phyloP scores from a whole-genome alignment of 1,284 basidiomycete species.

The Coriolopsis trogii region DNA sequence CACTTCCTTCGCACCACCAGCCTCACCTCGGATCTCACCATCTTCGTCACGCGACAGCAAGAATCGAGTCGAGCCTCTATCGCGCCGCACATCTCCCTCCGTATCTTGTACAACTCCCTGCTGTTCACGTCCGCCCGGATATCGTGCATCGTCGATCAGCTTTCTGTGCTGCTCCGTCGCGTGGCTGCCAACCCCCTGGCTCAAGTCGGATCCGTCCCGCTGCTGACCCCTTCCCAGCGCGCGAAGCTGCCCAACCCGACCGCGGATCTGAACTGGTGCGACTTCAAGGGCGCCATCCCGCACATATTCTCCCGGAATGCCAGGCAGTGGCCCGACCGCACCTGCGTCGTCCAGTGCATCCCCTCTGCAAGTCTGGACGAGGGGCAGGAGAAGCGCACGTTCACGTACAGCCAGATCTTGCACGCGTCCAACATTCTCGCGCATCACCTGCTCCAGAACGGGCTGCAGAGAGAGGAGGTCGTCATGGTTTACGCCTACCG shows the following conservation, averaged over 20 bases:
- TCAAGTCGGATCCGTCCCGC: slow-evolving; percentile 75
- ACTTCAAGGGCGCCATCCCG: slow-evolving; percentile 95
- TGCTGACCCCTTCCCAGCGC: slow-evolving; percentile 79
- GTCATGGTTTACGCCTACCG: slow-evolving; percentile 99
- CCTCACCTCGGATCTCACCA: slow-evolving; percentile 89
- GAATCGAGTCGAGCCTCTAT: slow-evolving; percentile 73
- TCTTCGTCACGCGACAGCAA: slow-evolving; percentile 73
- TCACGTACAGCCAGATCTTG: slow-evolving; percentile 84
- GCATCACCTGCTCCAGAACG: slow-evolving; percentile 86
- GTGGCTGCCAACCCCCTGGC: slow-evolving; percentile 65
- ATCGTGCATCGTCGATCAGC: slow-evolving; percentile 82
- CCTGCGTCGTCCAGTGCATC: slow-evolving; percentile 84
- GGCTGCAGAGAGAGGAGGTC: slow-evolving; percentile 92
- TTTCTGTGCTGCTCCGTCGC: slow-evolving; percentile 80
- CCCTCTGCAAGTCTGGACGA: slow-evolving; percentile 44
- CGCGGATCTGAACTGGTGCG: slow-evolving; percentile 95
- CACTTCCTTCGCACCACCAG: slow-evolving; percentile 81
- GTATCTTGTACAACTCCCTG: slow-evolving; percentile 93
- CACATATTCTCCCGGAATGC: slow-evolving; percentile 91
- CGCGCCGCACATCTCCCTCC: slow-evolving; percentile 80
- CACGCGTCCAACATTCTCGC: slow-evolving; percentile 90
- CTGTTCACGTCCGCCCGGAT: slow-evolving; percentile 88
- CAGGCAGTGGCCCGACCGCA: slow-evolving; percentile 70
- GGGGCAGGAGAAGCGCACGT: slow-evolving; percentile 61
- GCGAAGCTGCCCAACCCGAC: slow-evolving; percentile 82